phyloP scores from a whole-genome alignment of 2,329 filamentous ascomycete species.

The Colletotrichum noveboracense region DNA sequence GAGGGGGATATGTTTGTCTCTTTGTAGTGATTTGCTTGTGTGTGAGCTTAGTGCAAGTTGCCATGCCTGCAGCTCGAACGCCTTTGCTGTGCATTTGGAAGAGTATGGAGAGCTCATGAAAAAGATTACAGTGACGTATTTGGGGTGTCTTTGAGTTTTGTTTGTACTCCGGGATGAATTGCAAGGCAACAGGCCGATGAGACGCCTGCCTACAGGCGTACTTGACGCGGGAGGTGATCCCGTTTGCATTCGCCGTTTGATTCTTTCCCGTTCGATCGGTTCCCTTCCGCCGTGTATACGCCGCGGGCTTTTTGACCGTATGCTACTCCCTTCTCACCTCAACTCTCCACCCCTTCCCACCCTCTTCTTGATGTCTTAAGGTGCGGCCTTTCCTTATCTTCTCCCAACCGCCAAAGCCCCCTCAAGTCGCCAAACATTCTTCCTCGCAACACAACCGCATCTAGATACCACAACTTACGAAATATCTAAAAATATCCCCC shows the following conservation, averaged over 20 bases:
- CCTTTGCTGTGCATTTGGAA: background rate
- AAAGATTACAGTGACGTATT: background rate
- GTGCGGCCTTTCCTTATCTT: background rate
- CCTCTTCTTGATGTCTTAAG: background rate
- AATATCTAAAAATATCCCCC: background rate
- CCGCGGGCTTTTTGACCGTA: background rate
- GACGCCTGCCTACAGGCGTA: background rate
- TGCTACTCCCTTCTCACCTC: background rate
- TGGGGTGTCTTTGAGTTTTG: background rate
- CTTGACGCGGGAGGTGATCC: background rate
- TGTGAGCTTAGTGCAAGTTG: background rate
- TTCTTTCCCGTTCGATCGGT: background rate
- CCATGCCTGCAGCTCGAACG: background rate
- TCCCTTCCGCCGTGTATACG: background rate
- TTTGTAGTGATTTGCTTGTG: background rate
- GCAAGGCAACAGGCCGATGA: background rate
- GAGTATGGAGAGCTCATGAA: background rate
- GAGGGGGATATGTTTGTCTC: slow-evolving; percentile 46
- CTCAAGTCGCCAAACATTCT: background rate
- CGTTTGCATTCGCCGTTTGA: background rate
- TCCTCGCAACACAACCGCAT: background rate
- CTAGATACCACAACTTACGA: background rate
- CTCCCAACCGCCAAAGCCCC: background rate
- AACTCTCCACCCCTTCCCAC: background rate
- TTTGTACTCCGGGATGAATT: background rate